Evolutionary conservation across 2,329 filamentous ascomycete species (phyloP).

Genomic region (Aspergillus sergii): DNA sequence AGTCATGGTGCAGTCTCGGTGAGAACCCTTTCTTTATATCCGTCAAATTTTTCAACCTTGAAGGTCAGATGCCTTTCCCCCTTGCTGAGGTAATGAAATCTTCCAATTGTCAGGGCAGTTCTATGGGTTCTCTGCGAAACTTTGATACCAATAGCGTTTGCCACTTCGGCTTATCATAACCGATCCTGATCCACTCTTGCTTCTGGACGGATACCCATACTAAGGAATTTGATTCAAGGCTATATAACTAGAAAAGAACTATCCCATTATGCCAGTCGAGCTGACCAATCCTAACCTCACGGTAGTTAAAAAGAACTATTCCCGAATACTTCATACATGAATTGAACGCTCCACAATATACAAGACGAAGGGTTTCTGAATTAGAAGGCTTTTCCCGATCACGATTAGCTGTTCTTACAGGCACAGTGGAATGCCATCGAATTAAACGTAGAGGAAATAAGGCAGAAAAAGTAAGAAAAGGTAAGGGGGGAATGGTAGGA

Average conservation of each 20-base stretch:
- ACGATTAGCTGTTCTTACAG: slow-evolving; percentile 1
- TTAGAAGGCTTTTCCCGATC: not conserved
- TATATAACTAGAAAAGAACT: not conserved
- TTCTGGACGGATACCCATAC: not conserved
- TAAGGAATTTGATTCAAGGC: not conserved
- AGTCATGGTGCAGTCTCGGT: not conserved
- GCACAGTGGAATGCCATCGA: not conserved
- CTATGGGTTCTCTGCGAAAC: not conserved
- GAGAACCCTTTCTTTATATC: not conserved
- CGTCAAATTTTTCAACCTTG: not conserved
- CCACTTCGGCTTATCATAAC: slow-evolving; percentile 1
- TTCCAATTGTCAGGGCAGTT: not conserved
- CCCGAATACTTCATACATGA: slow-evolving; percentile 20
- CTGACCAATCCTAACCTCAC: not conserved
- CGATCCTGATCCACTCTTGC: not conserved
- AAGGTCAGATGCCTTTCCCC: not conserved
- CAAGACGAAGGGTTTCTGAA: slow-evolving; percentile 8
- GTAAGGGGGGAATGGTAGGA: not conserved
- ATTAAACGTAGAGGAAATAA: not conserved
- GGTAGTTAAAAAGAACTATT: slow-evolving; percentile 17
- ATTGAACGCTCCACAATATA: slow-evolving; percentile 21
- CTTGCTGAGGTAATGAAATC: not conserved
- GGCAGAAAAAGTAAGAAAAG: not conserved
- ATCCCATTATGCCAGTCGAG: not conserved
- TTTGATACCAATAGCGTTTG: not conserved